A percentile compares a stretch with the other conserved stretches of the same genome.
Conservation (phyloP, 1,284 basidiomycete species). For the Thelephora terrestris region DNA sequence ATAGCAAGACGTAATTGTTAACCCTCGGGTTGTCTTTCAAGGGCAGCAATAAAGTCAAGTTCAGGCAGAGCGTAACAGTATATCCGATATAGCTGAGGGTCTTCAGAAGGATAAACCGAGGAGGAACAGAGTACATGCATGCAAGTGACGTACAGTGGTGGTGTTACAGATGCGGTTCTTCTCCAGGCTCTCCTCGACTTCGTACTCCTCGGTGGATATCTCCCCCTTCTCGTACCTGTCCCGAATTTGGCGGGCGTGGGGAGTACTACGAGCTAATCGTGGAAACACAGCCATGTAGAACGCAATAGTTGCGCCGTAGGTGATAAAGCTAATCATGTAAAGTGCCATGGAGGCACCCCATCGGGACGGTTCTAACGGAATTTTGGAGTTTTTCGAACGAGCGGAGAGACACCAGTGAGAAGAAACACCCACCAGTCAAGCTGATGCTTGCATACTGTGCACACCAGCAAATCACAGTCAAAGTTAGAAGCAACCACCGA, state of each 20-base stretch:
- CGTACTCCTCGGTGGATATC: slow-evolving; percentile 53
- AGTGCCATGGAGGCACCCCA: slow-evolving; percentile 72
- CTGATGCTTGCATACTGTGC: slow-evolving; percentile 72
- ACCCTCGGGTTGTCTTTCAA: slow-evolving; percentile 54
- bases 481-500: slow-evolving; percentile 60
- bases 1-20: slow-evolving; percentile 58
- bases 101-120: slow-evolving; percentile 23
- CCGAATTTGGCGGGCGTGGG: slow-evolving; percentile 49
- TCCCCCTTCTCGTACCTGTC: slow-evolving; percentile 51
- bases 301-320: slow-evolving; percentile 66
- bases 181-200: slow-evolving; percentile 67
- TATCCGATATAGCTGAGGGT: slow-evolving; percentile 72
- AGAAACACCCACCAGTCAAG: slow-evolving; percentile 41
- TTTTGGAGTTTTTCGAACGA: slow-evolving; percentile 6
- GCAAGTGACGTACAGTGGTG: slow-evolving; percentile 47
- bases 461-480: slow-evolving; percentile 72
- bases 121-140: slow-evolving; percentile 6
- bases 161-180: slow-evolving; percentile 84
- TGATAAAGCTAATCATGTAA: slow-evolving; percentile 75
- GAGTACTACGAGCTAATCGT: slow-evolving; percentile 71
- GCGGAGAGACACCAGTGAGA: slow-evolving; percentile 5
- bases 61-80: slow-evolving; percentile 53
- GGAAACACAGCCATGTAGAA: slow-evolving; percentile 83
- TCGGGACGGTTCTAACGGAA: slow-evolving; percentile 41
- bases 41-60: slow-evolving; percentile 67